Conservation (phyloP, 495 filamentous ascomycete genomes). For the Amniculicola lignicola region DNA sequence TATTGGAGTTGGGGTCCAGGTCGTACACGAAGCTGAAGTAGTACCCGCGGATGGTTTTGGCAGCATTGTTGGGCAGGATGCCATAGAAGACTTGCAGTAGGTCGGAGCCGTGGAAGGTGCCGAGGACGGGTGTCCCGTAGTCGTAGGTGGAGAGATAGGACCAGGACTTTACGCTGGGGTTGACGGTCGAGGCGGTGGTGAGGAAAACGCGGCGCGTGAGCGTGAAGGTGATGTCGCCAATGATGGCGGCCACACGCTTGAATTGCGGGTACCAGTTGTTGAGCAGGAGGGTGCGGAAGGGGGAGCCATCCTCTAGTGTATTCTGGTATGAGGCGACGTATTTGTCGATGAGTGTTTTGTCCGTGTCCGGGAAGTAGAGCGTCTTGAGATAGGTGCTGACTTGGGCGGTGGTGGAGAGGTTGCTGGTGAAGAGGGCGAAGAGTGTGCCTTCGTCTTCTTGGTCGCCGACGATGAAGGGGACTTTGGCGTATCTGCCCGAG, state of each 20-base stretch:
- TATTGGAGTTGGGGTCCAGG: slow-evolving; percentile 58
- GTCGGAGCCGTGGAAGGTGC: slow-evolving; percentile 70
- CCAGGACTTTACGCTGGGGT: slow-evolving; percentile 60
- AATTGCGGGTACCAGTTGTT: slow-evolving; percentile 70
- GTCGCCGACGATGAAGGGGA: slow-evolving; percentile 35
- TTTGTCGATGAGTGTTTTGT: slow-evolving; percentile 43
- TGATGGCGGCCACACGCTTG: slow-evolving; percentile 72
- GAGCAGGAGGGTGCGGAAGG: slow-evolving; percentile 59
- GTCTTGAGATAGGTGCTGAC: slow-evolving; percentile 57
- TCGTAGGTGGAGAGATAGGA: slow-evolving; percentile 69
- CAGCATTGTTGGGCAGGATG: slow-evolving; percentile 59
- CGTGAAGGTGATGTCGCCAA: slow-evolving; percentile 67
- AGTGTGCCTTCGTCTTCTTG: slow-evolving; percentile 51
- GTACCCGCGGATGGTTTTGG: slow-evolving; percentile 56
- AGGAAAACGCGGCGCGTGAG: slow-evolving; percentile 61
- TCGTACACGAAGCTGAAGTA: slow-evolving; percentile 65
- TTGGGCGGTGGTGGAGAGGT: slow-evolving; percentile 56
- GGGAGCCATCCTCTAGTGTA: slow-evolving; percentile 54
- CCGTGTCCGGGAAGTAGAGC: slow-evolving; percentile 56
- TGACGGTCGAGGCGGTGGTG: slow-evolving; percentile 39
- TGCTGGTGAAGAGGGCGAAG: slow-evolving; percentile 60
- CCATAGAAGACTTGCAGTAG: slow-evolving; percentile 64
- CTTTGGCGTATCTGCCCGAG: slow-evolving; percentile 35
- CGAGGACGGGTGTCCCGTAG: slow-evolving; percentile 64
- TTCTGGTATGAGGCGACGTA: slow-evolving; percentile 58